Base-by-base conservation (phyloP, 169 alveolate genomes). In the Plasmodium gallinaceum region DNA sequence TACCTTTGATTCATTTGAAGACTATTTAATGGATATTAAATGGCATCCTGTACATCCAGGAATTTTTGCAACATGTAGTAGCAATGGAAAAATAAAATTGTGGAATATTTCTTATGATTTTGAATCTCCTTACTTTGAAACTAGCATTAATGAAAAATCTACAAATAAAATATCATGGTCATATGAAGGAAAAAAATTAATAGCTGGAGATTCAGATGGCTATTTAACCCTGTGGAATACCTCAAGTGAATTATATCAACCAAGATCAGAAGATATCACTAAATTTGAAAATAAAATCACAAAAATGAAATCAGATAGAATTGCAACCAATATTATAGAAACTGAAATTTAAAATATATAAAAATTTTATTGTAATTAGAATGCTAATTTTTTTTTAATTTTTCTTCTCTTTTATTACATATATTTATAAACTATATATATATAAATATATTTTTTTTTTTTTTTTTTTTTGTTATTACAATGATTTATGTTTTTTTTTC, bases 11-110 rank as follows among this genome's bases (percentile, higher is more conserved):
- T 72, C 85, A 9, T 69, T 94, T 20, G 97, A 95, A 57, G 97
- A 94, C 54, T 94, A 95, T 85, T 87, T 95, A 2, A 95, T 92
- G 92, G 97, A 95, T 90, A 95, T 93, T 32, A 92, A 95, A 78
- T 96, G 98, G 98, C 86, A 87, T 69, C 94, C 92, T 7, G 68
- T 51, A 0, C 85, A 85, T 43, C 92, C 92, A 43, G 86, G 69
- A 7, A 60, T 85, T 20, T 85, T 85, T 51, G 85, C 92, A 39
- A 46, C 92, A 14, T 57, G 92, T 52, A 85, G 76, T 60, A 70
- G 92, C 12, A 85, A 65, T 57, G 74, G 87, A 1, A 69, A 85
- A 14, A 85, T 85, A 2, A 70, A 57, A 46, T 6, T 85, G 10
- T 85, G 86, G 73, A 85, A 85, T 20, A 57, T 85, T 9, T 85